These are phyloP conservation scores for Lachnellula subtilissima DNA, from an alignment of 2,329 filamentous ascomycete genomes.

Conservation along the genomic window DNA sequence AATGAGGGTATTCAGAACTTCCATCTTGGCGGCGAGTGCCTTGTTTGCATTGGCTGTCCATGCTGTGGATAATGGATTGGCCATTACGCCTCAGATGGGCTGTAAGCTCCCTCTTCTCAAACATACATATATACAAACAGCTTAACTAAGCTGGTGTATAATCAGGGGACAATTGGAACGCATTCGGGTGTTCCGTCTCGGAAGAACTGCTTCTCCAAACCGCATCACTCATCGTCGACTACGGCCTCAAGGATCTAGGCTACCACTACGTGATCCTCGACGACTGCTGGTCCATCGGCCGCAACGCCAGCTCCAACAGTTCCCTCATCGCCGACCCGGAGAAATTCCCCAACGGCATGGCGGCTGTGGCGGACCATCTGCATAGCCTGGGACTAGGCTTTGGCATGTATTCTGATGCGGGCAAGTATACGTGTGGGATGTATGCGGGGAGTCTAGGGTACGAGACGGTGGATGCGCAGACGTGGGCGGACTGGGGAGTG, in stretches of 20 bases:
- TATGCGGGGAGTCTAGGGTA: slow-evolving; percentile 44
- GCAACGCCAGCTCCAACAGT: slow-evolving; percentile 37
- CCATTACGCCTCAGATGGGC: slow-evolving; percentile 39
- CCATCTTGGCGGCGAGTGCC: slow-evolving; percentile 4
- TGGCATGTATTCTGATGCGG: slow-evolving; percentile 49
- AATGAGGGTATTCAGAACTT: not conserved
- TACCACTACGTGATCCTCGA: slow-evolving; percentile 54
- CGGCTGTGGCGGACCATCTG: slow-evolving; percentile 41
- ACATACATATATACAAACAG: not conserved
- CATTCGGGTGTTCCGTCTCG: slow-evolving; percentile 46
- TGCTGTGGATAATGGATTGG: slow-evolving; percentile 38
- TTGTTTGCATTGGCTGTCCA: slow-evolving; percentile 14
- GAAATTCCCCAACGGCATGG: slow-evolving; percentile 46
- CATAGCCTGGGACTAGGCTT: slow-evolving; percentile 46
- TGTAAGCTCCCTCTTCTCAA: slow-evolving; percentile 27
- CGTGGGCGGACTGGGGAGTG: slow-evolving; percentile 48
- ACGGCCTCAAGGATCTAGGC: slow-evolving; percentile 48
- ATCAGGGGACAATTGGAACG: slow-evolving; percentile 42
- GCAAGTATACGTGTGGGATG: slow-evolving; percentile 36
- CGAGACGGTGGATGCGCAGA: slow-evolving; percentile 47
- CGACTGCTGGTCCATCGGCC: slow-evolving; percentile 47
- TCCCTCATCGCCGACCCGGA: slow-evolving; percentile 37
- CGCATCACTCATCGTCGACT: slow-evolving; percentile 43
- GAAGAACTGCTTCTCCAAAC: slow-evolving; percentile 45
- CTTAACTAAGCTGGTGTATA: not conserved